phyloP scores from a whole-genome alignment of 2,329 filamentous ascomycete genomes.

The Colletotrichum truncatum region DNA sequence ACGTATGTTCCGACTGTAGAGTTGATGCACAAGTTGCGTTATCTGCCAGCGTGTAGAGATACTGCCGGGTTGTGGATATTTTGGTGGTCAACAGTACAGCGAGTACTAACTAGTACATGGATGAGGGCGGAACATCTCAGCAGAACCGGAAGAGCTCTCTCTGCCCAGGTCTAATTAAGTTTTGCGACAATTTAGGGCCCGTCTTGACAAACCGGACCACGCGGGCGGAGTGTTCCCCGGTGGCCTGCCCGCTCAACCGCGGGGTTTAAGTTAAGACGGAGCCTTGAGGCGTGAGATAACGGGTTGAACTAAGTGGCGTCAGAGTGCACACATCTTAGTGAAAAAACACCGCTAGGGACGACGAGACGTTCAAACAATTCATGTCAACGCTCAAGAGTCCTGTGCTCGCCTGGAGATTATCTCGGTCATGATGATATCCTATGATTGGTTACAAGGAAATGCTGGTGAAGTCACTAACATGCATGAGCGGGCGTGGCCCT shows the following conservation, averaged over 20 bases:
- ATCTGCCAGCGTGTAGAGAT: too few species aligned
- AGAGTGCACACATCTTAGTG: neutral
- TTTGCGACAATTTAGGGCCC: neutral
- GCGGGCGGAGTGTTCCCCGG: neutral
- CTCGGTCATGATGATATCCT: neutral
- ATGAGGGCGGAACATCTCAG: too few species aligned
- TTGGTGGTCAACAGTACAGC: too few species aligned
- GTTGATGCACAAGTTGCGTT: too few species aligned
- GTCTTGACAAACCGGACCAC: neutral
- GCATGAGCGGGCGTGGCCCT: neutral
- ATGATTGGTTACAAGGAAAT: neutral
- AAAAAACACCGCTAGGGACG: too few species aligned
- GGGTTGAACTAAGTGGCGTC: neutral
- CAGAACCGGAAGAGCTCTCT: too few species aligned
- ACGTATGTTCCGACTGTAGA: too few species aligned
- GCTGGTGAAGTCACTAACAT: neutral
- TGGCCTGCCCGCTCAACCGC: neutral
- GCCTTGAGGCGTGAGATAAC: neutral
- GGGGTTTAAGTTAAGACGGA: neutral
- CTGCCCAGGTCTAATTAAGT: slow-evolving; percentile 1
- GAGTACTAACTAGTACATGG: too few species aligned
- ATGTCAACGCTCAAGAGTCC: too few species aligned
- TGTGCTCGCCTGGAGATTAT: neutral
- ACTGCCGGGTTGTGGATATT: too few species aligned
- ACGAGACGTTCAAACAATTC: too few species aligned